Base-by-base conservation (phyloP, 176 grass and related monocot genomes). In the Aegilops longissima region DNA sequence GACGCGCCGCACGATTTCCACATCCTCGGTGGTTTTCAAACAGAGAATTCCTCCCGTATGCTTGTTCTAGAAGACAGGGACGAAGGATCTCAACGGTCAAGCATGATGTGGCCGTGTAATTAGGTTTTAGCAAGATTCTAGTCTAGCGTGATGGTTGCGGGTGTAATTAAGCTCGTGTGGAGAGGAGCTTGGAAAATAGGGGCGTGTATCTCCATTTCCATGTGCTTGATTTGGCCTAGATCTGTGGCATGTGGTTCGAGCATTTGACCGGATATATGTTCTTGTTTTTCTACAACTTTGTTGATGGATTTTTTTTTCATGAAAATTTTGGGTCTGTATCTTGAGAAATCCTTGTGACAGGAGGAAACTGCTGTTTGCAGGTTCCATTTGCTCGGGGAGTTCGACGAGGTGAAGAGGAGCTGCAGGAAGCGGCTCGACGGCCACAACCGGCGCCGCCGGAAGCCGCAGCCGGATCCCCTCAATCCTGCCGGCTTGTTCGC, bases 371-470 rank as follows among this genome's bases (percentile, higher is more conserved):
- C 54, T 78, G 9, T 25, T 34, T 76, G 54, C 49, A 97, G 95
- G 91, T 97, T 97, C 86, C 95, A 97, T 91, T 59, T 88, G 80
- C 87, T 97, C 0, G 89, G 49, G n/a, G 95, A 97, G 68, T 97
- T 97, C 8, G 95, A 97, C 31, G 95, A 94, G 82, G 76, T 70
- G 74, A 97, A 97, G 85, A 85, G 91, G 84, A 97, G 95, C 87
- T 97, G 95, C 84, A 80, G 95, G 84, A 97, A 95, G 78, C 91
- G 95, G 24, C 92, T 97, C 14, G 90, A 92, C 18, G 92, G 92
- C 2, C 95, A 97, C 87, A 97, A 97, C 76, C 79, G 91, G 9
- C 93, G 95, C 25, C 93, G 95, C 12, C 88, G 95, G 66, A 97
- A 97, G 80, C 91, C 91, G 0, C 95, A 97, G 73, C 69, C 87